These are phyloP conservation scores for Pneumocystis wakefieldiae DNA, from an alignment of 1,139 yeast species.

Conservation along the genomic window DNA sequence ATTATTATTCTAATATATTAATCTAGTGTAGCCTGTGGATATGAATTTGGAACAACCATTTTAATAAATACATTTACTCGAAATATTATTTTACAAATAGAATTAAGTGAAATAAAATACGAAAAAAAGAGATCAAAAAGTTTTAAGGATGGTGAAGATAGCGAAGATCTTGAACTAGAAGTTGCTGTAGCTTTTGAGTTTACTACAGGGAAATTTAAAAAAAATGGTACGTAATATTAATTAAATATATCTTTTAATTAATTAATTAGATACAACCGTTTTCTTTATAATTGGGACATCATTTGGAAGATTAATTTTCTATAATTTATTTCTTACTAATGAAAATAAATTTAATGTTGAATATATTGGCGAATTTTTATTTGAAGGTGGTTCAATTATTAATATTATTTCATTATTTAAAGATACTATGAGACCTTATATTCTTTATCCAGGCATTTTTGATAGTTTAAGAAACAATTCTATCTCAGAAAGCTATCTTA, in stretches of 20 bases:
- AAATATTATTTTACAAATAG: slow-evolving; percentile 51
- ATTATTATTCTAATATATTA: not conserved
- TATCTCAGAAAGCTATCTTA: not conserved
- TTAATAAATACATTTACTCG: slow-evolving; percentile 81
- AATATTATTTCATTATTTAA: not conserved
- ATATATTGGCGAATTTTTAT: not conserved
- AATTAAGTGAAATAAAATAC: slow-evolving; percentile 9
- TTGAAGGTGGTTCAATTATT: not conserved
- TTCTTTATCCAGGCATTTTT: not conserved
- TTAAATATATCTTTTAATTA: not conserved
- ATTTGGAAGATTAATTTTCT: slow-evolving; percentile 55
- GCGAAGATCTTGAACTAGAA: slow-evolving; percentile 38
- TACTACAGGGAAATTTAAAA: not conserved
- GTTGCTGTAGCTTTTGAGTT: slow-evolving; percentile 3
- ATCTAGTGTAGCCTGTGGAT: slow-evolving; percentile 46
- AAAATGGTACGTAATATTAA: not conserved
- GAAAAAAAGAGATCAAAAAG: slow-evolving; percentile 4
- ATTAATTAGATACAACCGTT: slow-evolving; percentile 38
- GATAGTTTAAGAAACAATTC: not conserved
- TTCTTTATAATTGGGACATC: slow-evolving; percentile 65
- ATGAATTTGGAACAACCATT: slow-evolving; percentile 55
- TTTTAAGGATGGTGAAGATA: slow-evolving; percentile 40
- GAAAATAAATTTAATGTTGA: slow-evolving; percentile 52
- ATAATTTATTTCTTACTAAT: slow-evolving; percentile 50
- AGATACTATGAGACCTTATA: not conserved